phyloP scores from a whole-genome alignment of 441 rosid species.

The Pelargonium citronellum region DNA sequence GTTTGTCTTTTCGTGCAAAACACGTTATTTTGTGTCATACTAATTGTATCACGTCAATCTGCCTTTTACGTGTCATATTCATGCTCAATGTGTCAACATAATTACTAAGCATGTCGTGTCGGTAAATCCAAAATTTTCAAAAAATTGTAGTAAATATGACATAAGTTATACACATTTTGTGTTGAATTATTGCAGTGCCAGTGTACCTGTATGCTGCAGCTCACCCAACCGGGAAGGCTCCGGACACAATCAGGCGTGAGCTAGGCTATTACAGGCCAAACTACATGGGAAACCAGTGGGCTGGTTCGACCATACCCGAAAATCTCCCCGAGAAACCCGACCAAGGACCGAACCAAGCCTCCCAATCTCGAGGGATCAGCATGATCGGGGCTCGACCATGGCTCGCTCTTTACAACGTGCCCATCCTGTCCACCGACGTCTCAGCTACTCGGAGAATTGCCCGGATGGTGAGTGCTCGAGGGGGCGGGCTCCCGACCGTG shows the following conservation, averaged over 20 bases:
- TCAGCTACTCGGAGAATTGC: slow-evolving; percentile 38
- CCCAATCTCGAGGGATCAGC: slow-evolving; percentile 36
- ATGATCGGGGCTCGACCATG: slow-evolving; percentile 56
- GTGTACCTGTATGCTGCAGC: slow-evolving; percentile 55
- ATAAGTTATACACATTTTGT: not conserved
- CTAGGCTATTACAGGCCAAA: slow-evolving; percentile 58
- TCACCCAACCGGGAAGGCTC: slow-evolving; percentile 48
- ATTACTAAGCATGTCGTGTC: no score
- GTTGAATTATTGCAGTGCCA: slow-evolving; percentile 46
- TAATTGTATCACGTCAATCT: no score
- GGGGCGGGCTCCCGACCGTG: slow-evolving; percentile 56
- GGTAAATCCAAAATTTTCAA: not conserved
- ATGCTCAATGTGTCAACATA: no score
- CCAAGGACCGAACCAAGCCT: slow-evolving; percentile 40
- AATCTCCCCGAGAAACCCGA: slow-evolving; percentile 36
- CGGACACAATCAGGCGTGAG: slow-evolving; percentile 53
- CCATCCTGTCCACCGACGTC: slow-evolving; percentile 41
- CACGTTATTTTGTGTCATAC: no score
- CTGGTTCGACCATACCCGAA: slow-evolving; percentile 40
- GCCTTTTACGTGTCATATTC: no score
- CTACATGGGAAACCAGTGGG: slow-evolving; percentile 51
- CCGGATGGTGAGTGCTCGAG: slow-evolving; percentile 51
- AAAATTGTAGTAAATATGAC: not conserved
- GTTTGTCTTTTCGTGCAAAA: no score
- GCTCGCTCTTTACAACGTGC: slow-evolving; percentile 48